Evolutionary conservation across 1,139 yeast genomes (phyloP), one percentile per base, ranked within the genome.

Genomic region (Dujonia santamariae): DNA sequence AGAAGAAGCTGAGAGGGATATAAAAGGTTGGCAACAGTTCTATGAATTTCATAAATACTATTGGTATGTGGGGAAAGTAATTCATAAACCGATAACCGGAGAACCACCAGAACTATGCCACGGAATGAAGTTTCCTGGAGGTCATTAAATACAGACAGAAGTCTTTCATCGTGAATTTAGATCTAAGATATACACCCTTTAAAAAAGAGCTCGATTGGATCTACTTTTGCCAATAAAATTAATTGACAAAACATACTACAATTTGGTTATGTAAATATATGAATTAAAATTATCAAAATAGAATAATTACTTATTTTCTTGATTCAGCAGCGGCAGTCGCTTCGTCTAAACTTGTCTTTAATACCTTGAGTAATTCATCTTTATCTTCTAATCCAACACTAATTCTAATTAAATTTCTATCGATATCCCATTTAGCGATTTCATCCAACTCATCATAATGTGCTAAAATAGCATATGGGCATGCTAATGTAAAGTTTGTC

Each of bases 381-480:
- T 68, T 63, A 33, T 78, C 81, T 52, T 84, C 94, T 39, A 83
- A 63, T 0, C 98, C 98, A 36, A 92, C 78, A 52, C 96, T 85
- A 37, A 92, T 74, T 53, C 98, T 72, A 31, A 92, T 79, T 47
- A 92, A 65, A 49, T 83, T 74, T 43, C 81, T 65, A 51, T 86
- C 96, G 19, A 92, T 88, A 3, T 95, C 97, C 80, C 86, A 88
- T 48, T 80, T 67, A 38, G 75, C 85, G 17, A 85, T 82, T 55
- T 83, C 90, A 41, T 86, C 95, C 39, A 88, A 63, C 54, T 90
- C 97, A 32, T 67, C 72, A 54, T 80, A 90, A 57, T 92, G 97
- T 0, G 97, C 97, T 41, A 92, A 69, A 31, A 92, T 75, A 3
- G 96, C 76, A 58, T 92, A 92, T 7, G 97, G 97, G 52, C 95